Base-by-base conservation (phyloP, 2,329 filamentous ascomycete genomes). In the Aspergillus nomiae region DNA sequence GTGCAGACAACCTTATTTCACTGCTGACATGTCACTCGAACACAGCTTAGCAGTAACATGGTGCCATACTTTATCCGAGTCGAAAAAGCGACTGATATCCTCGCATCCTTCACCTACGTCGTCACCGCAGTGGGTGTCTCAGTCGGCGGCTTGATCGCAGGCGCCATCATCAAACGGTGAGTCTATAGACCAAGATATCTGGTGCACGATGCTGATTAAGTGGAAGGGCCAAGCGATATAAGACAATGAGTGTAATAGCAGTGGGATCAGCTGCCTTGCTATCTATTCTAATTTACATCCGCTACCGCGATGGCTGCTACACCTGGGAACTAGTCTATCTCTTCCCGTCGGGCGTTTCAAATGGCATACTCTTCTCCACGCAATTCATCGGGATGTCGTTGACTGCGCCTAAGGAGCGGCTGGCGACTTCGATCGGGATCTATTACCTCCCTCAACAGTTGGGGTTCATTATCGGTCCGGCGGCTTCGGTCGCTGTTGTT, bases 401-500 rank as follows among this genome's bases (percentile, higher is more conserved):
- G 11, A 38, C 36, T 28, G 57, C 54, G 12, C 61, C 61, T 10
- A 64, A 60, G 45, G 51, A 48, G 4, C 58, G 59, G 16, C 55
- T 61, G 5, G 56, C 62, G 2, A 67, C 56, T 14, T 63, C 56
- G 16, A 57, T 69, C 24, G 61, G 61, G 14, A 43, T 61, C 4
- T 69, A 67, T 19, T 70, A 60, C 46, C 58, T 70, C 14, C 56
- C 58, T 28, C 67, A 69, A 58, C 68, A 70, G 56, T 36, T 70
- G 11, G 67, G 67, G 12, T 59, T 61, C 14, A 62, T 70, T 24
- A 24, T 70, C n/a, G 65, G 68, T 26, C 59, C 60, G 14, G 60
- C 63, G 7, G 50, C 43, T 16, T 61, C 57, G 10, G 53, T 58
- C 11, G 65, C 68, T 12, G 7, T 69, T 7, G 57, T 67, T 14